Conservation (phyloP, 768 basidiomycete species). For the Boletus pseudopeckii region DNA sequence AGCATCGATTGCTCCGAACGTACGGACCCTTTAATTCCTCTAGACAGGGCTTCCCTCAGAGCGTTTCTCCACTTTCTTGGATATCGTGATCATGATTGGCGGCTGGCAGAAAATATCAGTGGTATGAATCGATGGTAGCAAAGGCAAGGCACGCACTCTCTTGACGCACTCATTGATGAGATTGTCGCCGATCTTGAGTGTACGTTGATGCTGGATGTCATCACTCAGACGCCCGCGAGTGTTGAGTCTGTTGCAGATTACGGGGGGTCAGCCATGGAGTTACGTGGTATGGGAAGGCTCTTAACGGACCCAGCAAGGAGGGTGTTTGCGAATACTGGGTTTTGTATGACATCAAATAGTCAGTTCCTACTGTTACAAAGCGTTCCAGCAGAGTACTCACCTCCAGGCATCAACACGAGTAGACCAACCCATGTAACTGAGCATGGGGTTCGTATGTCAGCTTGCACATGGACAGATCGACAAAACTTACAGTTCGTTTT, state of each 20-base stretch:
- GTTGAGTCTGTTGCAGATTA: slow-evolving; percentile 9
- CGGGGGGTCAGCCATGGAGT: background rate
- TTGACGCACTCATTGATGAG: slow-evolving; percentile 4
- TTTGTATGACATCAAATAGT: background rate
- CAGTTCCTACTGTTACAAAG: background rate
- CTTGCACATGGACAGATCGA: background rate
- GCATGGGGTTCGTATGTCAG: background rate
- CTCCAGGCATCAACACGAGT: slow-evolving; percentile 18
- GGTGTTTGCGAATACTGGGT: slow-evolving; percentile 18
- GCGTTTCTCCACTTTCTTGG: slow-evolving; percentile 4
- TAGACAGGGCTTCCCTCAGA: slow-evolving; percentile 9
- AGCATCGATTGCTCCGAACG: background rate
- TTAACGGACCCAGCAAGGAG: slow-evolving; percentile 17
- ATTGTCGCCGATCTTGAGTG: background rate
- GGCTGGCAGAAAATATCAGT: slow-evolving; percentile 5
- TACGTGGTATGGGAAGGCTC: background rate
- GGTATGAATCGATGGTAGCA: background rate
- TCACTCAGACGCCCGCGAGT: background rate
- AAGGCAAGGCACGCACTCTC: slow-evolving; percentile 3
- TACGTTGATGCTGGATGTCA: slow-evolving; percentile 16
- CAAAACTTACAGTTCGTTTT: slow-evolving; percentile 8
- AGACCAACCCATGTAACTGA: slow-evolving; percentile 18
- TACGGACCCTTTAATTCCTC: background rate
- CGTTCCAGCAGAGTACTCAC: background rate
- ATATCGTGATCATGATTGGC: slow-evolving; percentile 16